These are phyloP conservation scores for Haberlea rhodopensis DNA, from an alignment of 257 asterid species.

Conservation along the genomic window DNA sequence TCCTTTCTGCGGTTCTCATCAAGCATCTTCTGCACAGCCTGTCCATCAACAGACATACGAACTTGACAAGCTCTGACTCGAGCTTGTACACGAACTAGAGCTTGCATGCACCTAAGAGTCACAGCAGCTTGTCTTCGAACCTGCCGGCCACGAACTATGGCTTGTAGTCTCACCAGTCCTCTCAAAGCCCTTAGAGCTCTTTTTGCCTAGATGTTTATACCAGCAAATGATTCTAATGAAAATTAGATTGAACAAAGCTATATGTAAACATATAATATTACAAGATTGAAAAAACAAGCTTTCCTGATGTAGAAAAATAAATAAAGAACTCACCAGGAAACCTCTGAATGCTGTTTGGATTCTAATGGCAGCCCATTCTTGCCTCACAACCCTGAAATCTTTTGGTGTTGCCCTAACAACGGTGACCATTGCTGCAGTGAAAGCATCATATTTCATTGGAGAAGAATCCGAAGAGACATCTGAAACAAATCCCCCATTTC, in stretches of 20 bases:
- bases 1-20: conserved; percentile 58
- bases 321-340: conserved; percentile 53
- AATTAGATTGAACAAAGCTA: neutral
- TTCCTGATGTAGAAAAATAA: too few species aligned
- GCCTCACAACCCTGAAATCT: conserved; percentile 71
- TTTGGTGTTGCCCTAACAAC: conserved; percentile 91
- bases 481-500: conserved; percentile 30
- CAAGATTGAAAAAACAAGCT: neutral
- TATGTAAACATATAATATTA: neutral
- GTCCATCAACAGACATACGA: conserved; percentile 84
- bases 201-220: conserved; percentile 62
- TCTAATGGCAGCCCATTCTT: conserved; percentile 94
- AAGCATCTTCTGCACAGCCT: conserved; percentile 72
- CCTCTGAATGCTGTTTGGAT: conserved; percentile 93
- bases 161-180: conserved; percentile 95
- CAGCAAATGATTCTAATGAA: neutral
- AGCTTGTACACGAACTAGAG: conserved; percentile 95
- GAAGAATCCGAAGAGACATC: conserved; percentile 58
- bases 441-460: conserved; percentile 60
- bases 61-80: conserved; percentile 90
- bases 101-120: conserved; percentile 95
- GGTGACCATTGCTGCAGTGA: conserved; percentile 72
- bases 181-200: conserved; percentile 87
- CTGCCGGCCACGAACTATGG: conserved; percentile 85
- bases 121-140: conserved; percentile 94